Evolutionary conservation across 164 flowering plant species (phyloP), one percentile per base, ranked within the genome.

Genomic region (Stephania yunnanensis): DNA sequence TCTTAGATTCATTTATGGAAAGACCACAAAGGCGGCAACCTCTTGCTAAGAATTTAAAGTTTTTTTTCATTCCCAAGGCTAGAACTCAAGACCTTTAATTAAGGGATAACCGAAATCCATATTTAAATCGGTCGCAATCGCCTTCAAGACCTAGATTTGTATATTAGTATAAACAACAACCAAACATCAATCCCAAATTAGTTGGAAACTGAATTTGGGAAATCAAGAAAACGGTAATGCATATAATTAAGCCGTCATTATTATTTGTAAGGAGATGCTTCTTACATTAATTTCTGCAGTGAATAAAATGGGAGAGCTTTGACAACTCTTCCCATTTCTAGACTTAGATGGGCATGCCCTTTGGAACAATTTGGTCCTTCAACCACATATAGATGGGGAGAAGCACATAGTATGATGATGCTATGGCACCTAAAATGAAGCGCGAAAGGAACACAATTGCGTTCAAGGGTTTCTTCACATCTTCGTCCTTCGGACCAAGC

Each of bases 361-460:
- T 85, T n/a, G 96, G 98, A 55, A 89, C 87, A 77, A 91, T 84
- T 78, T 85, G 86, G 84, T 93, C 92, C 75, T 93, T 93, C 78
- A 93, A 61, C 98, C 98, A 93, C 98, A 91, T 93, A 83, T 93
- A 93, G 36, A 90, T 86, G 5, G 97, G 96, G 80, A 93, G 88
- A 73, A 93, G 82, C 20, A 93, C 90, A 74, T 72, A 93, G 81
- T 89, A 91, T 1, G 89, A 68, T 29, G 79, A 91, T 5, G 95
- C 97, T 80, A 87, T 19, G 74, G 84, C 83, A 55, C 97, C 97
- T 65, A 93, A 82, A 64, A 90, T 4, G 77, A 93, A 84, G 20
- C 94, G 90, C 66, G 71, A 10, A 1, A 87, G 65, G 71, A 86
- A 87, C 20, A 85, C 83, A 48, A 81, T 68, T 12, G 82, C 85